These are phyloP conservation scores for Podosphaera fusca DNA, from an alignment of 2,329 filamentous ascomycete genomes.

Conservation along the genomic window DNA sequence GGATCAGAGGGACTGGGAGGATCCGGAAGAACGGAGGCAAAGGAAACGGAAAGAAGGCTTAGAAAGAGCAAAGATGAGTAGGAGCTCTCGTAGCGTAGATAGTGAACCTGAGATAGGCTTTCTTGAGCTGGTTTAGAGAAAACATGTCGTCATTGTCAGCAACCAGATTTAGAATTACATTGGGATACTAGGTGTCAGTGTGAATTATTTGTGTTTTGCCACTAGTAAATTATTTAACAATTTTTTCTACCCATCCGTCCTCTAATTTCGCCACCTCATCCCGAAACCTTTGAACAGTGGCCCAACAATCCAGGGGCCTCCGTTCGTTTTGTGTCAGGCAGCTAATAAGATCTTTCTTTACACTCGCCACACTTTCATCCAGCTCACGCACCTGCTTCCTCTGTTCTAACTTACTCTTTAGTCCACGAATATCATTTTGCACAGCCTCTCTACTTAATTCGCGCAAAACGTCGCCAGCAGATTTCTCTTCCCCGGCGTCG, in stretches of 20 bases:
- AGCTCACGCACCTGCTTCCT: conserved; percentile 44
- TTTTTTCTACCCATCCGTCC: conserved; percentile 67
- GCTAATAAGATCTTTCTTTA: conserved; percentile 51
- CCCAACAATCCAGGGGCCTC: conserved; percentile 80
- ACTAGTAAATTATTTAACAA: conserved; percentile 24
- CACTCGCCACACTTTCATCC: conserved; percentile 49
- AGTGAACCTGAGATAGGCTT: background rate
- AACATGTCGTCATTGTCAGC: background rate
- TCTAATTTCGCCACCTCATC: conserved; percentile 69
- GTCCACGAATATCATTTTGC: conserved; percentile 32
- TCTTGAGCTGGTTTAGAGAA: background rate
- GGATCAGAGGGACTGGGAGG: conserved; percentile 27
- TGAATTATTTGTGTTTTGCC: background rate
- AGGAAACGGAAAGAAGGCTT: conserved; percentile 36
- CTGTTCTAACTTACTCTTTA: conserved; percentile 34
- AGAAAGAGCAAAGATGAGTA: conserved; percentile 18
- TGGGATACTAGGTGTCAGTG: background rate
- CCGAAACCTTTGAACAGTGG: conserved; percentile 80
- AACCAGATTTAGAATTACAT: background rate
- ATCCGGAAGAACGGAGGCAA: conserved; percentile 25
- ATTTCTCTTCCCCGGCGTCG: background rate
- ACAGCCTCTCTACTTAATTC: conserved; percentile 24
- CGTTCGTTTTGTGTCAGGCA: conserved; percentile 71
- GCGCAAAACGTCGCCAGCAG: conserved; percentile 14
- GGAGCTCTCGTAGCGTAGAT: background rate